Evolutionary conservation across 2,329 filamentous ascomycete species (phyloP).

Genomic region (Venturia asperata): DNA sequence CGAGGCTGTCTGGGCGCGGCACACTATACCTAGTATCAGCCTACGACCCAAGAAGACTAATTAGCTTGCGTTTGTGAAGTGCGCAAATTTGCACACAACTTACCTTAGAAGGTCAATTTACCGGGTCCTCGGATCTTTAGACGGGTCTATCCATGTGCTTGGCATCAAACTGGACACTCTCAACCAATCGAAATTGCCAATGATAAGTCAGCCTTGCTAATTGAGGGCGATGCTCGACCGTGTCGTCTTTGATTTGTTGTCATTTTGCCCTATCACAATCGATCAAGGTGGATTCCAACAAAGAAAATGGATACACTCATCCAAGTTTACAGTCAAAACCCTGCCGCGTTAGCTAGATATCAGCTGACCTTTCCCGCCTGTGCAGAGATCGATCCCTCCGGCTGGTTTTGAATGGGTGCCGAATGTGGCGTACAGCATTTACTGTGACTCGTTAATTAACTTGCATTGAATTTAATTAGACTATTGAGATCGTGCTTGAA

Average conservation of each 20-base stretch:
- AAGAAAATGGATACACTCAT: not conserved
- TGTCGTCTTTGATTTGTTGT: not conserved
- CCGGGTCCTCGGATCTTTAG: not conserved
- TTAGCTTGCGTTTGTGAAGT: constrained; percentile 5
- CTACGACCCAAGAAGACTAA: not conserved
- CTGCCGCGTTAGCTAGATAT: constrained; percentile 1
- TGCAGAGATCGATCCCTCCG: not conserved
- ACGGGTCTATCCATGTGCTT: not conserved
- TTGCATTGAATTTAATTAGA: not conserved
- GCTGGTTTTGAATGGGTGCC: not conserved
- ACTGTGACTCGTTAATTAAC: not conserved
- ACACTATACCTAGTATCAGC: constrained; percentile 5
- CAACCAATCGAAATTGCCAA: not conserved
- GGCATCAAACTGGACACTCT: not conserved
- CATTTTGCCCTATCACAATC: not conserved
- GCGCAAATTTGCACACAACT: constrained; percentile 4
- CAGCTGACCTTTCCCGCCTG: constrained; percentile 5
- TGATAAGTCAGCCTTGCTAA: constrained; percentile 7
- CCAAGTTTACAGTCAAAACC: not conserved
- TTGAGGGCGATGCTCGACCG: not conserved
- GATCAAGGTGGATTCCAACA: constrained; percentile 1
- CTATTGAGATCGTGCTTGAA: not conserved
- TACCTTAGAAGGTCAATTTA: not conserved
- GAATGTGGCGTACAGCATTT: not conserved
- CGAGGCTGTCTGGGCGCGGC: not conserved